These are phyloP conservation scores for Heterobasidion annosum DNA, from an alignment of 1,284 basidiomycete species.

Conservation along the genomic window DNA sequence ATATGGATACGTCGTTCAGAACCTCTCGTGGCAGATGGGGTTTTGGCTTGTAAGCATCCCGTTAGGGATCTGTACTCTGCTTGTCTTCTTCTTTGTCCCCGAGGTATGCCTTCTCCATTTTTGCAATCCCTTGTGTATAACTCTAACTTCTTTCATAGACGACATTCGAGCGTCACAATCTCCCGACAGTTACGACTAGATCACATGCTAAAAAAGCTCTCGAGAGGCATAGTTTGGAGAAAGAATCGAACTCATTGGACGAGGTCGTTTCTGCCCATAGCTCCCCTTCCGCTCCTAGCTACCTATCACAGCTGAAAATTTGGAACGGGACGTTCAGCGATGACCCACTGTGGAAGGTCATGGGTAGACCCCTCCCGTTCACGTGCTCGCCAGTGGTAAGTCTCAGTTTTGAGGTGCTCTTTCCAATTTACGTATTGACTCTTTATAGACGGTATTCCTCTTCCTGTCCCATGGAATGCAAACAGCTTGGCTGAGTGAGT, in stretches of 20 bases:
- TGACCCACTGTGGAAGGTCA: constrained; percentile 23
- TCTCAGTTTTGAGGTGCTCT: not conserved
- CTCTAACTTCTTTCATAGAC: constrained; percentile 13
- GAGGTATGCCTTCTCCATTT: constrained; percentile 19
- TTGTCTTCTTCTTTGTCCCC: constrained; percentile 33
- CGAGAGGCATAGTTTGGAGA: constrained; percentile 22
- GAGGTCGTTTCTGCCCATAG: not conserved
- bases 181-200: not conserved
- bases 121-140: not conserved
- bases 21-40: constrained; percentile 30
- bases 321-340: constrained; percentile 28
- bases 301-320: constrained; percentile 23
- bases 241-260: constrained; percentile 11
- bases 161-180: constrained; percentile 17
- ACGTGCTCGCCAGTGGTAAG: constrained; percentile 31
- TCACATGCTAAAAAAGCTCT: not conserved
- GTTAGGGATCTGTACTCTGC: constrained; percentile 23
- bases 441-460: constrained; percentile 25
- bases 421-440: not conserved
- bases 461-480: constrained; percentile 29
- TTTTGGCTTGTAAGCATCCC: constrained; percentile 35
- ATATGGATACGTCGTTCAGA: constrained; percentile 32
- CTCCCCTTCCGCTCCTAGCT: constrained; percentile 14
- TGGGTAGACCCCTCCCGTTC: constrained; percentile 30
- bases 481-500: constrained; percentile 31